Evolutionary conservation across 805 yeast genomes (phyloP), one percentile per base, ranked within the genome.

Genomic region (Sugiyamaella valdiviana): DNA sequence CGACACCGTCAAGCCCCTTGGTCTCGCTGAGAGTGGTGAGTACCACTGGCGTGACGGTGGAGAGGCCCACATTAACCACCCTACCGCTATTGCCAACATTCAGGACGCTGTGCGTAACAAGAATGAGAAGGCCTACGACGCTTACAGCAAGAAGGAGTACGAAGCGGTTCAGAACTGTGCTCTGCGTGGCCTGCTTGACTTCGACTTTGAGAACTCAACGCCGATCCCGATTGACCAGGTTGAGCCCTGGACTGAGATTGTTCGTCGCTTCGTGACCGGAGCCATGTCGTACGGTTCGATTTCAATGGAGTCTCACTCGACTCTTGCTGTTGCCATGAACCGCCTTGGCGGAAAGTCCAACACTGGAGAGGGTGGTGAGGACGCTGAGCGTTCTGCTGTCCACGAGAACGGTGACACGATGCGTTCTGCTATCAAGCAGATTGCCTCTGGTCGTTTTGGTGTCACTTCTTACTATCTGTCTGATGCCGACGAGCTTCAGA

Each of bases 321-420:
- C 99, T 9, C 73, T 91, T 59, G 99, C 99, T 12, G 95, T 91
- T 48, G 99, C 99, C 42, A 91, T 91, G 99, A 91, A 91, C 74
- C 77, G 98, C 66, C 76, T 91, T 55, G 98, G 98, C 46, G 99
- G 97, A 58, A 93, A 90, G 70, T 88, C 96, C 43, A 91, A 91
- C 68, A 90, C 98, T 53, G 99, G 99, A 74, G 99, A 91, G 75
- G 99, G 99, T 75, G 99, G 99, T 75, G 99, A 91, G 70, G 98
- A 91, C 64, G 79, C 93, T 43, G 96, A 90, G 63, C 78, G 97
- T 60, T 85, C 96, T 5, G 72, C 76, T 45, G 84, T 83, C 17
- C 77, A 78, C 52, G 83, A 78, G 44, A 86, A 86, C 59, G 98
- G 98, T 62, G 98, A 93, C 67, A 88, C 98, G 6, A 93, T 91